These are phyloP conservation scores for Xylariaceae sp. DNA, from an alignment of 2,329 filamentous ascomycete genomes.

Conservation along the genomic window DNA sequence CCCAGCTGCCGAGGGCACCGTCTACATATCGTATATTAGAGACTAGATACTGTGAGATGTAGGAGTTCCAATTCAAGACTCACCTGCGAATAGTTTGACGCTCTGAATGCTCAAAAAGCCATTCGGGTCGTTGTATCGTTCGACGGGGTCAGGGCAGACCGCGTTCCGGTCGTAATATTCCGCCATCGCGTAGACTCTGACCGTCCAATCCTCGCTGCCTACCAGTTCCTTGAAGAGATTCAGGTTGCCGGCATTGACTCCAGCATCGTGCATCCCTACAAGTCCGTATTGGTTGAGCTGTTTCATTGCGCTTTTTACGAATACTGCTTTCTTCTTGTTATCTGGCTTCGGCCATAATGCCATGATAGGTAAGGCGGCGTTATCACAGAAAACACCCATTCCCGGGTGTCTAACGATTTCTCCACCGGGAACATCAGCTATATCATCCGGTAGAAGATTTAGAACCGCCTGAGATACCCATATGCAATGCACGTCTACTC, in stretches of 20 bases:
- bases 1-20: slow-evolving; percentile 74
- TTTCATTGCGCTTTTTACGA: slow-evolving; percentile 65
- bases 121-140: slow-evolving; percentile 51
- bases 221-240: slow-evolving; percentile 61
- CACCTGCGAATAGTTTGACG: slow-evolving; percentile 74
- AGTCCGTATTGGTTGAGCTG: slow-evolving; percentile 69
- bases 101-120: slow-evolving; percentile 64
- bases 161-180: slow-evolving; percentile 70
- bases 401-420: slow-evolving; percentile 68
- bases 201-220: slow-evolving; percentile 59
- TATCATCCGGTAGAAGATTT: slow-evolving; percentile 60
- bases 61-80: slow-evolving; percentile 21
- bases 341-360: slow-evolving; percentile 64
- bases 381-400: slow-evolving; percentile 75
- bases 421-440: slow-evolving; percentile 65
- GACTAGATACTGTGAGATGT: background rate
- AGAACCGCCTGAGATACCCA: slow-evolving; percentile 73
- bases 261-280: slow-evolving; percentile 74
- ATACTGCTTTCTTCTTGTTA: slow-evolving; percentile 58
- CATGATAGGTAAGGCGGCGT: slow-evolving; percentile 70
- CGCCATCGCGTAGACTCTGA: slow-evolving; percentile 72
- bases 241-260: slow-evolving; percentile 62
- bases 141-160: slow-evolving; percentile 62
- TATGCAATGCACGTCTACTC: slow-evolving; percentile 73
- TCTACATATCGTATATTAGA: slow-evolving; percentile 52